A percentile compares a stretch with the other conserved stretches of the same genome.
Evolutionary conservation across 1,139 yeast genomes (phyloP).

Genomic region (Geotrichum cucujoidarum): DNA sequence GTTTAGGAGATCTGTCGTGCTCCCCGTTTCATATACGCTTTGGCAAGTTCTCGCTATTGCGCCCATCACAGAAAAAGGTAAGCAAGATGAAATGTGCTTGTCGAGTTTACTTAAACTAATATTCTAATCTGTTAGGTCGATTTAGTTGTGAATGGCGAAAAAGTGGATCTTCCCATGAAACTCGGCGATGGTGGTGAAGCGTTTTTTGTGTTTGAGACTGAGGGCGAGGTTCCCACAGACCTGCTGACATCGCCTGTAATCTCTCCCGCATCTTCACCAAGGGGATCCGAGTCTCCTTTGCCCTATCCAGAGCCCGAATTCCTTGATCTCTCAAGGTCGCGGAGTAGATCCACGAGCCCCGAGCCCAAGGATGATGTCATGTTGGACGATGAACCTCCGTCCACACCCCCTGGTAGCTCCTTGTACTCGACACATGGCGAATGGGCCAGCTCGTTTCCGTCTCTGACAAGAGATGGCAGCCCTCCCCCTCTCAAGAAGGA

Average conservation of each 20-base stretch:
- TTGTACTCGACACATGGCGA: slow-evolving; percentile 2
- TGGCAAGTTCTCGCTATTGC: slow-evolving; percentile 84
- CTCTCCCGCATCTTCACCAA: slow-evolving; percentile 65
- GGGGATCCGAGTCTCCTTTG: slow-evolving; percentile 41
- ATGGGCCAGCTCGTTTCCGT: slow-evolving; percentile 15
- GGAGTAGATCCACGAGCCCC: slow-evolving; percentile 22
- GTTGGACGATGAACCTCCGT: slow-evolving; percentile 10
- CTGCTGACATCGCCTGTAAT: slow-evolving; percentile 88
- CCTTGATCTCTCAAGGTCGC: slow-evolving; percentile 39
- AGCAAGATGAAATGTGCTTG: too few species aligned
- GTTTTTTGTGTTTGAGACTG: slow-evolving; percentile 89
- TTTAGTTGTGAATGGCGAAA: slow-evolving; percentile 74
- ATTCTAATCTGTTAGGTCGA: slow-evolving; percentile 47
- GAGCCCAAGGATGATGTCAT: not conserved
- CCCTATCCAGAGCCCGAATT: slow-evolving; percentile 53
- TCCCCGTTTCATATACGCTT: slow-evolving; percentile 96
- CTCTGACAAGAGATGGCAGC: slow-evolving; percentile 8
- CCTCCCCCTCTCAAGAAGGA: slow-evolving; percentile 34
- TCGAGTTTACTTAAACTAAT: not conserved
- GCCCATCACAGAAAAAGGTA: slow-evolving; percentile 90
- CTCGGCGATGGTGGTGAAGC: slow-evolving; percentile 98
- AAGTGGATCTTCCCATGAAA: slow-evolving; percentile 88
- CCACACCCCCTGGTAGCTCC: slow-evolving; percentile 11
- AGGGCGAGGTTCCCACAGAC: slow-evolving; percentile 64
- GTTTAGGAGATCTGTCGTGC: slow-evolving; percentile 64